Evolutionary conservation across 208 protist species (phyloP).

Genomic region (Herpetomonas tarakana): DNA sequence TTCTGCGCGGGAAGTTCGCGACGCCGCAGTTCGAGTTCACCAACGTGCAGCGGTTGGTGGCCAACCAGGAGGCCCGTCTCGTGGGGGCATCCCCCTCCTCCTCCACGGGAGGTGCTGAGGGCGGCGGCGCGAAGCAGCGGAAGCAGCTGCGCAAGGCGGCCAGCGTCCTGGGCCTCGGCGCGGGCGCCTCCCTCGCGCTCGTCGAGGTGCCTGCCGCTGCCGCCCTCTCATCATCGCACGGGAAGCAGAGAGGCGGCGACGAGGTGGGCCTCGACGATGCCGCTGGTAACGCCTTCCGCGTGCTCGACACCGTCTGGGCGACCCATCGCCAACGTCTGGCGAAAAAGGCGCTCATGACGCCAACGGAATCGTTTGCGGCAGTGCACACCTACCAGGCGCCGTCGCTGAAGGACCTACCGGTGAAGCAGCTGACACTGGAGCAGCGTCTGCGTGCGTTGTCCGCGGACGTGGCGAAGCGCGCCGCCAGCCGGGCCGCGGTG

Average conservation of each 20-base stretch:
- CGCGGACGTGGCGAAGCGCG: constrained; percentile 11
- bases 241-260: no score
- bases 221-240: neutral
- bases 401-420: constrained; percentile 70
- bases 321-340: constrained; percentile 46
- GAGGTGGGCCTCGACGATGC: constrained; percentile 10
- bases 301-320: constrained; percentile 45
- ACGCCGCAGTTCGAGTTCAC: constrained; percentile 53
- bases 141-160: constrained; percentile 1
- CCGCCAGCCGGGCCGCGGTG: constrained; percentile 19
- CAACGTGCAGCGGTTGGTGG: constrained; percentile 5
- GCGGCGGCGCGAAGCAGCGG: neutral
- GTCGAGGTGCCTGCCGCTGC: constrained; percentile 3
- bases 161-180: neutral
- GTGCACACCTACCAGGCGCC: constrained; percentile 47
- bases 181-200: neutral
- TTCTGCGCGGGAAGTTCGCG: constrained; percentile 71
- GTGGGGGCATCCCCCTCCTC: no score
- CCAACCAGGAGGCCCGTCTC: neutral
- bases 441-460: constrained; percentile 61
- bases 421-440: constrained; percentile 64
- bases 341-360: constrained; percentile 35
- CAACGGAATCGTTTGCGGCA: constrained; percentile 51
- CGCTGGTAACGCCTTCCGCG: constrained; percentile 28
- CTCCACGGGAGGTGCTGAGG: neutral